Evolutionary conservation across 257 asterid species (phyloP).

Genomic region (Striga asiatica): DNA sequence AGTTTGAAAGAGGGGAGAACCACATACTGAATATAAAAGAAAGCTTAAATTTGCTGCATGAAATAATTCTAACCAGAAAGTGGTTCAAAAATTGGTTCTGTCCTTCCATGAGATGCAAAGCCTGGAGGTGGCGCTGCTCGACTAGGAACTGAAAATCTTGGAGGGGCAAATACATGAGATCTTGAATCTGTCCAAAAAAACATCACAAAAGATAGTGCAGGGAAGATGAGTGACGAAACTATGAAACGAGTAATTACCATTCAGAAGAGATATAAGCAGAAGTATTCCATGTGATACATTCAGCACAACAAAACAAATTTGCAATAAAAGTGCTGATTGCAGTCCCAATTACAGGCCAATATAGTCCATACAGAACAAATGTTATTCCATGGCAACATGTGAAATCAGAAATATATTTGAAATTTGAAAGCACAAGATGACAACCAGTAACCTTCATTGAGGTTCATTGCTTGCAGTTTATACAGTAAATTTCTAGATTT

Average conservation of each 20-base stretch:
- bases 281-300: neutral
- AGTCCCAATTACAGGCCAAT: too few relatives aligned
- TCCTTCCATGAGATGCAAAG: conserved; percentile 63
- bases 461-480: too few relatives aligned
- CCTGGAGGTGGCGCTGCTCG: conserved; percentile 86
- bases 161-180: conserved; percentile 87
- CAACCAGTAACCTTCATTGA: too few relatives aligned
- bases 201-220: conserved; percentile 11
- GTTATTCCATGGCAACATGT: too few relatives aligned
- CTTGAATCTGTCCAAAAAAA: conserved; percentile 51
- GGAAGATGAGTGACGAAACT: conserved; percentile 1
- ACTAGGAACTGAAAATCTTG: conserved; percentile 69
- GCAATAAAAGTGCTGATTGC: too few relatives aligned
- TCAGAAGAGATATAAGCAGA: neutral
- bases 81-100: conserved; percentile 32
- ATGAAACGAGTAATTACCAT: neutral
- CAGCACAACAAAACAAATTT: neutral
- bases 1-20: neutral
- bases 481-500: too few relatives aligned
- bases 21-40: neutral
- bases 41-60: neutral
- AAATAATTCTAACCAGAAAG: conserved; percentile 36
- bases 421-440: too few relatives aligned
- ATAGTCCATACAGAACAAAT: too few relatives aligned
- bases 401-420: too few relatives aligned